Conservation (phyloP, 768 basidiomycete species). For the Hericium coralloides region DNA sequence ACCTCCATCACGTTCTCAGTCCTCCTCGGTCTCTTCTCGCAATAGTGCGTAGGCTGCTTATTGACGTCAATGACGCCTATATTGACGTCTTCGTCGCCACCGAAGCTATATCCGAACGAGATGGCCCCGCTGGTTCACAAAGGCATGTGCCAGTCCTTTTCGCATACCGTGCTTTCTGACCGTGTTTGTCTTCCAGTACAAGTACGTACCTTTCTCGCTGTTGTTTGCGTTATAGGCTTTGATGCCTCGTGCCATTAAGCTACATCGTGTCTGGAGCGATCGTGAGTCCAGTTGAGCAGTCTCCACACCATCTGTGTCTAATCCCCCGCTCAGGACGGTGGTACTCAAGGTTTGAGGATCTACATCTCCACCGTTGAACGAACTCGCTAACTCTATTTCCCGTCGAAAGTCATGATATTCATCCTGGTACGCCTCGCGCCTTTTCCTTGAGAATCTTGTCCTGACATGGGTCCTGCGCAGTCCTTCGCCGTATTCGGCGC, state of each 20-base stretch:
- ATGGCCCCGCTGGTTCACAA: constrained; percentile 24
- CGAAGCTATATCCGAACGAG: constrained; percentile 17
- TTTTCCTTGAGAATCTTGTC: background rate
- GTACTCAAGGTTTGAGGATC: constrained; percentile 19
- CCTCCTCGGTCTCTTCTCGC: constrained; percentile 13
- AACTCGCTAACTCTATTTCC: background rate
- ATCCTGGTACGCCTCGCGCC: constrained; percentile 3
- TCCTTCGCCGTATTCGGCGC: constrained; percentile 24
- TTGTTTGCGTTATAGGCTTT: too few relatives aligned
- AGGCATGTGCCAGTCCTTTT: constrained; percentile 9
- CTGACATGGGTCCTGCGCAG: constrained; percentile 5
- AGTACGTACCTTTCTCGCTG: too few relatives aligned
- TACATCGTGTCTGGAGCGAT: constrained; percentile 27
- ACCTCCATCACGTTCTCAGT: constrained; percentile 18
- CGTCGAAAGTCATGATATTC: constrained; percentile 9
- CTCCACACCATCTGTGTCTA: background rate
- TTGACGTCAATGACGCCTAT: background rate
- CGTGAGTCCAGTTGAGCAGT: background rate
- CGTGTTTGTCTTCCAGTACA: too few relatives aligned
- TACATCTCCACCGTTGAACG: background rate
- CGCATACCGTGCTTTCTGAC: too few relatives aligned
- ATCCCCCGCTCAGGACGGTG: constrained; percentile 18
- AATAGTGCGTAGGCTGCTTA: constrained; percentile 1
- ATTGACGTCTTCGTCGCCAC: background rate
- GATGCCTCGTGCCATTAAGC: constrained; percentile 7